Evolutionary conservation across 2,329 filamentous ascomycete species (phyloP).

Genomic region (Trichoderma semiorbis): DNA sequence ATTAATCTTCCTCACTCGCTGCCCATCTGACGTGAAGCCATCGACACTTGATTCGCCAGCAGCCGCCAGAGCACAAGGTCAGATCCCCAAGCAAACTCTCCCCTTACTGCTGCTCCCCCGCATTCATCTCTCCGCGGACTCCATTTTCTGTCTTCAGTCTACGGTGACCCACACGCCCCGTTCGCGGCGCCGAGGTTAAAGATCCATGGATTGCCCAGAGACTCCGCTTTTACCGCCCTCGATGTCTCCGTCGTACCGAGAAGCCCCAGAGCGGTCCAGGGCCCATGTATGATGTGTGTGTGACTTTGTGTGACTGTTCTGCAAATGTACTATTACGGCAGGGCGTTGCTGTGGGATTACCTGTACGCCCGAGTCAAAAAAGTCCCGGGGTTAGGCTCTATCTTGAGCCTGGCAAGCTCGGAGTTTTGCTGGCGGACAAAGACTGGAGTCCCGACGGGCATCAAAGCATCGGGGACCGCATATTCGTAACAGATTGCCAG

Average conservation of each 20-base stretch:
- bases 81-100: not conserved
- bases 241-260: not conserved
- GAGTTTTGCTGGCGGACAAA: not conserved
- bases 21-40: not conserved
- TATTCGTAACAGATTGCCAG: not conserved
- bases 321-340: not conserved
- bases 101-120: not conserved
- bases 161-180: not conserved
- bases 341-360: not conserved
- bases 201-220: not conserved
- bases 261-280: not conserved
- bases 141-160: not conserved
- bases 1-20: not conserved
- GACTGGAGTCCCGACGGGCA: not conserved
- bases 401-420: not conserved
- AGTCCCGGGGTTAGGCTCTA: not conserved
- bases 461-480: not conserved
- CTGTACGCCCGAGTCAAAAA: not conserved
- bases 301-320: not conserved
- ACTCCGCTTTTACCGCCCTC: not conserved
- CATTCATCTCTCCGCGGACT: not conserved
- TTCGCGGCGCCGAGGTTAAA: slow-evolving; percentile 1
- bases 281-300: not conserved
- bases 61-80: not conserved
- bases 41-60: not conserved